Evolutionary conservation across 345 rosid genomes (phyloP).

Genomic region (Anastatica hierochuntica): DNA sequence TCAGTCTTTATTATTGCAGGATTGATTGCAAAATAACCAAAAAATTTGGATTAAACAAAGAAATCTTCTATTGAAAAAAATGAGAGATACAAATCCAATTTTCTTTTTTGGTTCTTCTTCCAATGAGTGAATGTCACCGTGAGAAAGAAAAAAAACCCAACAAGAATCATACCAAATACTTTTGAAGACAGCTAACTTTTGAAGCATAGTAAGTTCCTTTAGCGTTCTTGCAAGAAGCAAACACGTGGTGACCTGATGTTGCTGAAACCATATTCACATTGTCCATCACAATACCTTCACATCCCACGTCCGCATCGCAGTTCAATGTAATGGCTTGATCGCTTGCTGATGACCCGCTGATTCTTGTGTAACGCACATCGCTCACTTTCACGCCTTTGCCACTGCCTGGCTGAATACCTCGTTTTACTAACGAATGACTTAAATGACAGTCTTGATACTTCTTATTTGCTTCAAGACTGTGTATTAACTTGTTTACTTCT

Average conservation of each 20-base stretch:
- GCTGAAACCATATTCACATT: conserved; percentile 18
- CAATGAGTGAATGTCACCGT: not conserved
- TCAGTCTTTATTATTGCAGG: too few relatives aligned
- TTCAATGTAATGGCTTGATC: conserved; percentile 22
- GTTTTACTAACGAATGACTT: not conserved
- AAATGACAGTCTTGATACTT: not conserved
- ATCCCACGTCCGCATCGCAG: conserved; percentile 26
- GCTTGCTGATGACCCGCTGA: conserved; percentile 28
- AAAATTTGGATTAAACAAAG: not conserved
- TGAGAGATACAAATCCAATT: not conserved
- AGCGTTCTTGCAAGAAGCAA: conserved; percentile 27
- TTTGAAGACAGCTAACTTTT: not conserved
- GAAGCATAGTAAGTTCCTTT: conserved; percentile 4
- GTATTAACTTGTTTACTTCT: not conserved
- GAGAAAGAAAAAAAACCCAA: not conserved
- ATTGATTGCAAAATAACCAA: too few relatives aligned
- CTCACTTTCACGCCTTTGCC: conserved; percentile 27
- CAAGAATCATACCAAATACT: not conserved
- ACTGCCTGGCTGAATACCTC: not conserved
- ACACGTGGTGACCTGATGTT: not conserved
- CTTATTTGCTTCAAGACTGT: not conserved
- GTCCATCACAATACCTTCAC: conserved; percentile 23
- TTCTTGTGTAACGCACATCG: conserved; percentile 21
- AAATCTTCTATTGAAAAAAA: not conserved
- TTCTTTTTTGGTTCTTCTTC: not conserved